Conservation (phyloP, 768 basidiomycete species). For the Agaricus blazei region DNA sequence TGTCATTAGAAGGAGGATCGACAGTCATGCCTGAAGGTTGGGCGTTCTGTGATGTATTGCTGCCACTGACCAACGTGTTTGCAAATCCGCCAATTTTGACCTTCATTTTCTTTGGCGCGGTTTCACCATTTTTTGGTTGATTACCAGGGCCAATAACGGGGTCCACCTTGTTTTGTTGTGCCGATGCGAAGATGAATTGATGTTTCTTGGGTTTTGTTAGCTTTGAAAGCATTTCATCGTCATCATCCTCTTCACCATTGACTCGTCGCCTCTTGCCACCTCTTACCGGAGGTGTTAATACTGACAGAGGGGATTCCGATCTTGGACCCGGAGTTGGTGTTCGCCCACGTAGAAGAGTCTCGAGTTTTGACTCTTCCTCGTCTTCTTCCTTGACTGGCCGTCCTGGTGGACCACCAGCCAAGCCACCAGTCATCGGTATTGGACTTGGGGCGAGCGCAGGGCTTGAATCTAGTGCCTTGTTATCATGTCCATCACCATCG, state of each 20-base stretch:
- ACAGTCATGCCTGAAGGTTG: neutral
- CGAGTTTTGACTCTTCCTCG: conserved; percentile 56
- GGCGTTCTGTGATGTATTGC: neutral
- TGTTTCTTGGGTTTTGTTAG: conserved; percentile 58
- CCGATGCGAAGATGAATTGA: conserved; percentile 18
- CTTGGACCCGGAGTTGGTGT: conserved; percentile 31
- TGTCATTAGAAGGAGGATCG: neutral
- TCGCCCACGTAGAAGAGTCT: conserved; percentile 44
- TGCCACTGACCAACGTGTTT: conserved; percentile 25
- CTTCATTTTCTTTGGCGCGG: conserved; percentile 70
- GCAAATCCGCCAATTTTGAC: conserved; percentile 57
- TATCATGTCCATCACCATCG: neutral
- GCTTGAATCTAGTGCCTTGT: neutral
- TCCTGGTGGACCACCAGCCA: conserved; percentile 35
- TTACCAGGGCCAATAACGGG: conserved; percentile 14
- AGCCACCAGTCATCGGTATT: conserved; percentile 21
- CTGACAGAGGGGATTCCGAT: conserved; percentile 13
- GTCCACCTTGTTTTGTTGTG: neutral
- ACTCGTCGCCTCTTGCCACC: conserved; percentile 64
- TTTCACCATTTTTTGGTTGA: conserved; percentile 42
- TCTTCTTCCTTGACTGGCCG: conserved; percentile 42
- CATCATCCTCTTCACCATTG: conserved; percentile 70
- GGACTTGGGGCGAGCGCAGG: conserved; percentile 9
- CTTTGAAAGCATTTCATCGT: conserved; percentile 58
- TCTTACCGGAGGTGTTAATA: conserved; percentile 29